Conservation (phyloP, 2,329 filamentous ascomycete genomes). For the Fusarium humuli region DNA sequence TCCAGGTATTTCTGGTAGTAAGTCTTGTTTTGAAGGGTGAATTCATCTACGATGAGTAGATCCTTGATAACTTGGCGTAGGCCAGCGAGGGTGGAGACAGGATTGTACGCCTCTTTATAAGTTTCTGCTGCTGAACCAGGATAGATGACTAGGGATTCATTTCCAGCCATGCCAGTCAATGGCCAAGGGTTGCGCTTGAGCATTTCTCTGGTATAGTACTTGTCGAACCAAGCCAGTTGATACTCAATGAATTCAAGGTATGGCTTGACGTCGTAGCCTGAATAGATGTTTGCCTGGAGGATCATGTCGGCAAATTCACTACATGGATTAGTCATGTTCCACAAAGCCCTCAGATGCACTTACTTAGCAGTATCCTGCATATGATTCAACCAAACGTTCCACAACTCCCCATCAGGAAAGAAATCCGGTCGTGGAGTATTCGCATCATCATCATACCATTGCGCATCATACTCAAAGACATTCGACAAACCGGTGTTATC, state of each 20-base stretch:
- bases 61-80: slow-evolving; percentile 14
- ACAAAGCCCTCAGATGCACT: neutral
- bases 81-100: neutral
- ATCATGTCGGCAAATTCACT: slow-evolving; percentile 21
- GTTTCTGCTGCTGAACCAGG: slow-evolving; percentile 16
- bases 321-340: neutral
- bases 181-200: slow-evolving; percentile 12
- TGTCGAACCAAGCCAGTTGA: slow-evolving; percentile 10
- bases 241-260: slow-evolving; percentile 15
- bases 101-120: slow-evolving; percentile 5
- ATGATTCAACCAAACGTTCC: slow-evolving; percentile 21
- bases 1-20: slow-evolving; percentile 7
- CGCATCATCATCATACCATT: slow-evolving; percentile 14
- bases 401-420: slow-evolving; percentile 3
- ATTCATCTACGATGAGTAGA: slow-evolving; percentile 3
- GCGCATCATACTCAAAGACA: slow-evolving; percentile 16
- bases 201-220: neutral
- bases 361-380: slow-evolving; percentile 15
- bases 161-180: neutral
- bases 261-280: slow-evolving; percentile 2
- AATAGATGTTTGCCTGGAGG: slow-evolving; percentile 6
- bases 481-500: slow-evolving; percentile 3
- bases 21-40: slow-evolving; percentile 2
- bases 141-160: neutral
- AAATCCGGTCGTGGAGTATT: slow-evolving; percentile 3